Conservation (phyloP, 2,329 filamentous ascomycete species). For the Phyllosticta citribraziliensis region DNA sequence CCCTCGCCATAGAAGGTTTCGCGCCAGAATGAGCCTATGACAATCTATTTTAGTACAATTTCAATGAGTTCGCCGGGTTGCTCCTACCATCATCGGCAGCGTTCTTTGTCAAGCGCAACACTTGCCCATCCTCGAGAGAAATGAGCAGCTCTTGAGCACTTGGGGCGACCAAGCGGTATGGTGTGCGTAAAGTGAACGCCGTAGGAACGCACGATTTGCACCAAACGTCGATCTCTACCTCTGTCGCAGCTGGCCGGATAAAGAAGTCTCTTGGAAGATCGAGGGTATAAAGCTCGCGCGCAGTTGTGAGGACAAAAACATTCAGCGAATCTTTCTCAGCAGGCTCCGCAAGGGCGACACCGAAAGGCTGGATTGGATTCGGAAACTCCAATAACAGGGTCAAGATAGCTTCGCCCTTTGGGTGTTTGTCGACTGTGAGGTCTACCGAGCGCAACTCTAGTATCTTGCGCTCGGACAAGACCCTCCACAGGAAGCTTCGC, state of each 20-base stretch:
- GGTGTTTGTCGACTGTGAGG: conserved; percentile 53
- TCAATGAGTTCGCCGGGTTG: background rate
- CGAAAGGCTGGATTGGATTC: conserved; percentile 61
- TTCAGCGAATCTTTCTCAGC: conserved; percentile 67
- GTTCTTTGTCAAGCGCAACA: conserved; percentile 50
- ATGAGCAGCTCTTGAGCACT: conserved; percentile 66
- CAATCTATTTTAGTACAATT: conserved; percentile 18
- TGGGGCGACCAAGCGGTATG: conserved; percentile 71
- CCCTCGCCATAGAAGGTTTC: conserved; percentile 66
- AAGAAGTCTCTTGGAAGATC: conserved; percentile 78
- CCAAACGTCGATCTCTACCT: conserved; percentile 64
- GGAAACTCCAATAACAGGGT: conserved; percentile 71
- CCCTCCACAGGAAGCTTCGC: conserved; percentile 81
- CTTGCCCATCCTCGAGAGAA: conserved; percentile 68
- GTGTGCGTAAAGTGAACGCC: conserved; percentile 66
- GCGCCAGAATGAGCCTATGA: conserved; percentile 52
- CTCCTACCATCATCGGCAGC: conserved; percentile 18
- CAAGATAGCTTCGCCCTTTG: conserved; percentile 57
- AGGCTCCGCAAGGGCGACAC: conserved; percentile 73
- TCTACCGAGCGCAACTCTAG: conserved; percentile 80
- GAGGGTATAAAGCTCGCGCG: conserved; percentile 74
- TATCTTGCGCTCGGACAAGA: conserved; percentile 68
- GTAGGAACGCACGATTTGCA: conserved; percentile 65
- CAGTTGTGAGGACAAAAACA: conserved; percentile 68
- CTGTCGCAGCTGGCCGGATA: conserved; percentile 55